phyloP scores from a whole-genome alignment of 1,139 yeast species.

The Yamadazyma kanchanaburiensis region DNA sequence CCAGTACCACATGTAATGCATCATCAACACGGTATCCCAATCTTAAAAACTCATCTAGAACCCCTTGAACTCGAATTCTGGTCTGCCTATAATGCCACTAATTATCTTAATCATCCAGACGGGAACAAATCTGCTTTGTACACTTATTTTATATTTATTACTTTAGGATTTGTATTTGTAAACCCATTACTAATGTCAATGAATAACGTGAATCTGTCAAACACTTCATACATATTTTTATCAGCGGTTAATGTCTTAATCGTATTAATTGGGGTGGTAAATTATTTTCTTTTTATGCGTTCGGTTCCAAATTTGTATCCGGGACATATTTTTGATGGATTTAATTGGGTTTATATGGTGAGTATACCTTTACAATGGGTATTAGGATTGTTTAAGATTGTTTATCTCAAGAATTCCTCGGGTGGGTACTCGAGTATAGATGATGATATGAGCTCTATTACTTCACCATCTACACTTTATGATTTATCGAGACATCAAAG shows the following conservation, averaged over 20 bases:
- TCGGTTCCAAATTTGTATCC: conserved; percentile 72
- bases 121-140: conserved; percentile 50
- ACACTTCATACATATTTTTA: conserved; percentile 50
- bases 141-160: conserved; percentile 51
- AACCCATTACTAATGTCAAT: conserved; percentile 73
- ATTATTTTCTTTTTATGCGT: conserved; percentile 56
- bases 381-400: conserved; percentile 35
- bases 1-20: conserved; percentile 52
- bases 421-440: conserved; percentile 2
- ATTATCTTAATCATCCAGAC: conserved; percentile 60
- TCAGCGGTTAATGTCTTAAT: conserved; percentile 52
- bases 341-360: conserved; percentile 59
- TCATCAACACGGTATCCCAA: conserved; percentile 73
- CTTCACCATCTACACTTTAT: conserved; percentile 39
- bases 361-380: conserved; percentile 51
- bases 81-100: conserved; percentile 79
- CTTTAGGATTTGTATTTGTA: conserved; percentile 47
- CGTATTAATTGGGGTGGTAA: conserved; percentile 46
- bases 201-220: conserved; percentile 52
- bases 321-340: conserved; percentile 63
- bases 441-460: conserved; percentile 23
- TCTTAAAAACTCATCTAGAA: conserved; percentile 61
- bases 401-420: background rate
- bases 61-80: conserved; percentile 76
- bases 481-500: conserved; percentile 21